Conservation (phyloP, 495 filamentous ascomycete species). For the Aspergillus taichungensis region DNA sequence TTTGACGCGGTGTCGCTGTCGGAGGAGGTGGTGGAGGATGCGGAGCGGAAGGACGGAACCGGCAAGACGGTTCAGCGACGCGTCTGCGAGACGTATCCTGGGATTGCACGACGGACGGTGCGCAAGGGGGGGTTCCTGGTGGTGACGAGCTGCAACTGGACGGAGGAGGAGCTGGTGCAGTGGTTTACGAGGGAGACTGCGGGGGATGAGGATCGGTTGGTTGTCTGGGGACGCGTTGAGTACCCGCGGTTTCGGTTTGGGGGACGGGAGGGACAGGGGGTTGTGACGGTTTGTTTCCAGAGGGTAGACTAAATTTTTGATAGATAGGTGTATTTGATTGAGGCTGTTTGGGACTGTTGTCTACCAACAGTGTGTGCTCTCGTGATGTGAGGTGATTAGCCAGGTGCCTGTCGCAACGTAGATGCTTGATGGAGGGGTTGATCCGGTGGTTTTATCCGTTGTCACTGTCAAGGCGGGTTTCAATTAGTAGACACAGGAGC, state of each 20-base stretch:
- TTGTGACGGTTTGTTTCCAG: conserved; percentile 72
- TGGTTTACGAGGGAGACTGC: conserved; percentile 54
- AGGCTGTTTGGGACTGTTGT: no score
- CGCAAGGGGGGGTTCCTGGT: conserved; percentile 63
- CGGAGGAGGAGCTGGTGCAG: conserved; percentile 67
- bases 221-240: conserved; percentile 54
- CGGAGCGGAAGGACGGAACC: background rate
- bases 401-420: no score
- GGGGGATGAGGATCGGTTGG: conserved; percentile 32
- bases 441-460: no score
- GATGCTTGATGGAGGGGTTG: no score
- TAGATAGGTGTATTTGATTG: no score
- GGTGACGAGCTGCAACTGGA: conserved; percentile 97
- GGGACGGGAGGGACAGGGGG: conserved; percentile 73
- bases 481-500: no score
- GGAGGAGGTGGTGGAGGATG: conserved; percentile 46
- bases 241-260: conserved; percentile 85
- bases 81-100: conserved; percentile 65
- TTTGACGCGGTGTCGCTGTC: conserved; percentile 86
- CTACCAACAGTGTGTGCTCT: no score
- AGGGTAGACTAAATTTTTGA: conserved; percentile 9
- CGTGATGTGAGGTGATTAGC: no score
- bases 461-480: no score
- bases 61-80: conserved; percentile 29
- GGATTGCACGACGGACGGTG: conserved; percentile 54